A percentile compares a stretch with the other conserved stretches of the same genome.
phyloP scores from a whole-genome alignment of 305 asterid genomes.

The Fraxinus dipetala region DNA sequence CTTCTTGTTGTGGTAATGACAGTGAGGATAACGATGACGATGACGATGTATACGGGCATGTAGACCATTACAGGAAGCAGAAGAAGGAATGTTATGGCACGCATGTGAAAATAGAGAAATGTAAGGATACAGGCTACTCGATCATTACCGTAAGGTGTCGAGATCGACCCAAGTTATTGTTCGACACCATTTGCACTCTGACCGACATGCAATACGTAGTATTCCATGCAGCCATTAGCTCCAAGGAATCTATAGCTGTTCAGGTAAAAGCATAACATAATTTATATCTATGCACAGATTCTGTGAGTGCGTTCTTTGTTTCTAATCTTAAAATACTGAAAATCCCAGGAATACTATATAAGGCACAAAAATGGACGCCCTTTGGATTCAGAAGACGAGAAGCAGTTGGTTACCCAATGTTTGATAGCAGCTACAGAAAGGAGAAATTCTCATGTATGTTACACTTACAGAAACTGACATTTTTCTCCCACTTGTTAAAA shows the following conservation, averaged over 20 bases:
- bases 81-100: constrained; percentile 47
- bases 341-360: constrained; percentile 66
- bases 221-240: constrained; percentile 72
- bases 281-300: not conserved
- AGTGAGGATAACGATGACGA: constrained; percentile 18
- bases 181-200: constrained; percentile 71
- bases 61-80: constrained; percentile 17
- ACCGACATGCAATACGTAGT: constrained; percentile 72
- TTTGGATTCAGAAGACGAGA: constrained; percentile 49
- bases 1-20: constrained; percentile 41
- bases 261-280: constrained; percentile 42
- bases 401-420: constrained; percentile 47
- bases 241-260: constrained; percentile 58
- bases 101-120: constrained; percentile 60
- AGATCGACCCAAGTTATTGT: constrained; percentile 72
- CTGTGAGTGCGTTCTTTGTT: not conserved
- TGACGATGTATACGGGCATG: constrained; percentile 32
- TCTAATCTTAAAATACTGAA: constrained; percentile 1
- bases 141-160: constrained; percentile 56
- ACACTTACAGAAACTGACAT: not conserved
- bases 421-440: constrained; percentile 84
- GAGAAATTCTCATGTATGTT: constrained; percentile 65
- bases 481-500: not conserved
- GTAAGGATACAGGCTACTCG: constrained; percentile 54
- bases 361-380: constrained; percentile 51